These are phyloP conservation scores for Pterocarpus santalinus DNA, from an alignment of 306 rosid species.

Conservation along the genomic window DNA sequence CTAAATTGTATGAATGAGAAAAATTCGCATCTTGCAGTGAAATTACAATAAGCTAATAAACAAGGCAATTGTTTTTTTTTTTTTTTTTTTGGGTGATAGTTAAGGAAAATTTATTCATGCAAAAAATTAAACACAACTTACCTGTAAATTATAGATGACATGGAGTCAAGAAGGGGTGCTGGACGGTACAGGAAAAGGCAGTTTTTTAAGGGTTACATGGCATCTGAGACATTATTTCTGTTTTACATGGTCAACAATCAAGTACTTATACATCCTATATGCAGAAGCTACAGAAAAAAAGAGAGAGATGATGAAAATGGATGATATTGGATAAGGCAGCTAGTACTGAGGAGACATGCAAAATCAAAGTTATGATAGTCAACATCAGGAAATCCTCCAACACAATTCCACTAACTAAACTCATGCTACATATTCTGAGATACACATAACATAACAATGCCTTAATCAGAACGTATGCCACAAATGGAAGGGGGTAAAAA, in stretches of 20 bases:
- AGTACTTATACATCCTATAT: conserved; percentile 14
- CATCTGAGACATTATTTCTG: conserved; percentile 3
- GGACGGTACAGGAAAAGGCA: not conserved
- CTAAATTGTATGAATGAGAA: conserved; percentile 12
- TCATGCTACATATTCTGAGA: not conserved
- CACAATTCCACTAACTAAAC: conserved; percentile 9
- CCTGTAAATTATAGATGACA: not conserved
- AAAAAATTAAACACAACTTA: not conserved
- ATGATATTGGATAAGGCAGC: conserved; percentile 3
- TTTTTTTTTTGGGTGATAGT: not conserved
- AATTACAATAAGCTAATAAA: conserved; percentile 10
- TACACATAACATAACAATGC: conserved; percentile 28
- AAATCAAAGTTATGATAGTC: conserved; percentile 3
- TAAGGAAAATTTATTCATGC: not conserved
- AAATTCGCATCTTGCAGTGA: not conserved
- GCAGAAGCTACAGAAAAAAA: conserved; percentile 8
- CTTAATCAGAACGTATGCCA: conserved; percentile 32
- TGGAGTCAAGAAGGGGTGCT: not conserved
- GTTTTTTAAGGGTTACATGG: not conserved
- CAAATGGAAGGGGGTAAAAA: not conserved
- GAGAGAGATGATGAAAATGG: conserved; percentile 1
- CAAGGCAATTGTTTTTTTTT: not conserved
- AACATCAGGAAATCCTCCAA: conserved; percentile 23
- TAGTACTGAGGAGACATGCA: not conserved
- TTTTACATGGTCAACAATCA: conserved; percentile 13